Conservation (phyloP, 2,329 filamentous ascomycete genomes). For the Gnomoniopsis smithogilvyi region DNA sequence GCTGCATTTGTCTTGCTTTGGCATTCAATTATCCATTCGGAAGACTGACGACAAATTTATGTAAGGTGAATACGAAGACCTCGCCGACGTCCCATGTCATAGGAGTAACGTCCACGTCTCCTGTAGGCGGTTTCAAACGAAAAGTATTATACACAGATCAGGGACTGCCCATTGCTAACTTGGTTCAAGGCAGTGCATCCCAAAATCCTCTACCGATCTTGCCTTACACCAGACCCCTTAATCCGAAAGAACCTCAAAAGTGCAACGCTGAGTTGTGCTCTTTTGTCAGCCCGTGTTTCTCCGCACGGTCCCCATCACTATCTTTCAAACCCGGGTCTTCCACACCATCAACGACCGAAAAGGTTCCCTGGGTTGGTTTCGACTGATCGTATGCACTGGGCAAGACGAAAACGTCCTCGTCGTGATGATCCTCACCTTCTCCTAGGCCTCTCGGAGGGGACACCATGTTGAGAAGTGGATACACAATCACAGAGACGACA, state of each 20-base stretch:
- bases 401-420: conserved; percentile 5
- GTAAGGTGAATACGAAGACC: too few relatives aligned
- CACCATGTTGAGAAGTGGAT: not conserved
- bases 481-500: conserved; percentile 4
- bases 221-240: not conserved
- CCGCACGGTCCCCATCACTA: not conserved
- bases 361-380: conserved; percentile 7
- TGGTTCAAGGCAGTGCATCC: too few relatives aligned
- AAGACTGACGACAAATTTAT: too few relatives aligned
- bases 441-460: conserved; percentile 8
- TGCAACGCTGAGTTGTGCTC: not conserved
- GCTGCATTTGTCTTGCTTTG: too few relatives aligned
- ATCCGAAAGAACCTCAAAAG: not conserved
- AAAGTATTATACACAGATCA: too few relatives aligned
- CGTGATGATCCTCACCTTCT: conserved; percentile 5
- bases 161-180: too few relatives aligned
- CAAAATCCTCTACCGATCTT: too few relatives aligned
- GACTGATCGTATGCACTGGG: conserved; percentile 9
- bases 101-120: too few relatives aligned
- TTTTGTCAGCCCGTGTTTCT: not conserved
- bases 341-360: conserved; percentile 1
- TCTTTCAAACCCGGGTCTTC: not conserved
- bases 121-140: too few relatives aligned
- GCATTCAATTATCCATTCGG: too few relatives aligned
- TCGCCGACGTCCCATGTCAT: too few relatives aligned